Conservation (phyloP, 345 rosid genomes). For the Dipteronia sinensis region DNA sequence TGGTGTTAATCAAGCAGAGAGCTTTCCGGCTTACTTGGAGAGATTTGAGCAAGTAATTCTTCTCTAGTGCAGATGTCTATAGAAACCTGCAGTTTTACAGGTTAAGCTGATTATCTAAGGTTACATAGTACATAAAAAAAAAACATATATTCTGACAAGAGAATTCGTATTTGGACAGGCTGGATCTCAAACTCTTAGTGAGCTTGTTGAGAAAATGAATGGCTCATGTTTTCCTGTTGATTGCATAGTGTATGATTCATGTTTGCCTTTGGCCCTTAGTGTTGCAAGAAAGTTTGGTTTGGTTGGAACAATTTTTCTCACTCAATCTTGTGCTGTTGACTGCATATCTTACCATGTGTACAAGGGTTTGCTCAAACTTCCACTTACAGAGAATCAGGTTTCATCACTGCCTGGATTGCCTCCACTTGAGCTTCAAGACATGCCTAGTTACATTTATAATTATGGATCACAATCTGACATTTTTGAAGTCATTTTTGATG, state of each 20-base stretch:
- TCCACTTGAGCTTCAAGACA: slow-evolving; percentile 17
- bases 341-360: slow-evolving; percentile 22
- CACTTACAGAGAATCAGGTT: slow-evolving; percentile 5
- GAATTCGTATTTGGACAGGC: slow-evolving; percentile 5
- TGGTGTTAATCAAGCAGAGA: slow-evolving; percentile 15
- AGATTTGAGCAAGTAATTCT: background rate
- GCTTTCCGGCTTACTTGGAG: slow-evolving; percentile 19
- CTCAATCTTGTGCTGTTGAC: slow-evolving; percentile 36
- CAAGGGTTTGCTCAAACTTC: slow-evolving; percentile 19
- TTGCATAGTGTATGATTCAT: slow-evolving; percentile 32
- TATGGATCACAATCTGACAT: slow-evolving; percentile 26
- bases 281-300: slow-evolving; percentile 36
- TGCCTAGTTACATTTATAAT: slow-evolving; percentile 28
- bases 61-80: background rate
- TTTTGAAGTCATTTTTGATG: background rate
- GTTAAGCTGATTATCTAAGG: too few species aligned
- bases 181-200: slow-evolving; percentile 23
- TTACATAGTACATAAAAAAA: too few species aligned
- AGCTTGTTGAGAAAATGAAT: slow-evolving; percentile 22
- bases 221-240: background rate
- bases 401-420: slow-evolving; percentile 36
- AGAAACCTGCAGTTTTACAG: too few species aligned
- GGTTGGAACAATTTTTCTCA: slow-evolving; percentile 32
- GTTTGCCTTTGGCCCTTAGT: slow-evolving; percentile 36
- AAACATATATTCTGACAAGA: background rate